Evolutionary conservation across 805 yeast species (phyloP).

Genomic region (Starmerella roubikii): DNA sequence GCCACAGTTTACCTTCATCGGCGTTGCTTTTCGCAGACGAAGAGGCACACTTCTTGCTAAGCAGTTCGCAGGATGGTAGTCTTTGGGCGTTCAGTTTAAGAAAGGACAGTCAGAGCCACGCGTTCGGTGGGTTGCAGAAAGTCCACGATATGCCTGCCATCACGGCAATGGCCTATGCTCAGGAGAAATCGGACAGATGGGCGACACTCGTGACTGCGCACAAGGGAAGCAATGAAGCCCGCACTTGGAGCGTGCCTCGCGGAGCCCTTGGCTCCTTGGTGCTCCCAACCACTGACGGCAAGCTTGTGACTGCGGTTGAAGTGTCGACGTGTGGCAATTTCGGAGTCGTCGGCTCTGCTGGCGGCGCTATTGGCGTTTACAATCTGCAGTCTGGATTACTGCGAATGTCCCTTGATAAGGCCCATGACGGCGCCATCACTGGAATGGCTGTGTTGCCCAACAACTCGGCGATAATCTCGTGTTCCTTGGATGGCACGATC

Average conservation of each 20-base stretch:
- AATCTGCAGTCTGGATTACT: constrained; percentile 84
- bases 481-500: constrained; percentile 79
- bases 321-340: constrained; percentile 93
- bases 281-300: constrained; percentile 63
- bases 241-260: constrained; percentile 76
- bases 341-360: constrained; percentile 76
- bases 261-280: constrained; percentile 63
- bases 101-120: constrained; percentile 93
- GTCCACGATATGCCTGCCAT: constrained; percentile 59
- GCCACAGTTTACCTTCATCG: constrained; percentile 88
- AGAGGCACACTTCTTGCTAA: constrained; percentile 67
- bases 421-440: constrained; percentile 54
- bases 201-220: constrained; percentile 85
- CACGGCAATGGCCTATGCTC: constrained; percentile 43
- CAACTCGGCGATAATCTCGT: constrained; percentile 75
- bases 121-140: constrained; percentile 49
- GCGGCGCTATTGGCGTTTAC: constrained; percentile 73
- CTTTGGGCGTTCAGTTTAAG: constrained; percentile 87
- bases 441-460: constrained; percentile 83
- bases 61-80: constrained; percentile 75
- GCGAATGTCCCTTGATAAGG: constrained; percentile 55
- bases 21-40: constrained; percentile 52
- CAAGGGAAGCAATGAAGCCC: constrained; percentile 65
- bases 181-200: constrained; percentile 75
- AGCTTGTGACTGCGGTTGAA: constrained; percentile 58